Base-by-base conservation (phyloP, 2,329 filamentous ascomycete species). In the Aspergillus costaricaensis region DNA sequence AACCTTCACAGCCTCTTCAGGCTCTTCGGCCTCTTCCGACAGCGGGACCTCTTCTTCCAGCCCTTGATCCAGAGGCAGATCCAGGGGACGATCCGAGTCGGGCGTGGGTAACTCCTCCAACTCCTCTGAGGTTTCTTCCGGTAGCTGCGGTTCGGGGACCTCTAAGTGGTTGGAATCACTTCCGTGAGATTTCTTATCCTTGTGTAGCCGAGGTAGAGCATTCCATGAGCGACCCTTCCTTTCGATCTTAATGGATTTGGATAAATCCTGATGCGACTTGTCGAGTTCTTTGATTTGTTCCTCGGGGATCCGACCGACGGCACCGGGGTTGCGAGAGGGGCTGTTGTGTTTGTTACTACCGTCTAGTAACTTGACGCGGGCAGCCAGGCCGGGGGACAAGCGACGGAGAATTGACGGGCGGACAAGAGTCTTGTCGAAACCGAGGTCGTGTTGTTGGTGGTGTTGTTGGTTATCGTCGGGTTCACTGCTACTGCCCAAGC, bases 311-410 rank as follows among this genome's bases (percentile, higher is more conserved):
- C 74, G 74, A 64, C 77, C 77, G 53, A 79, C 69, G 8, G 65
- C 62, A 52, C 68, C 70, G 27, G 65, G 54, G 60, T 62, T 70
- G 38, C 70, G 72, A 41, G 60, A 61, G 8, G 62, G 63, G 38
- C 57, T 62, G 15, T 65, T 59, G 36, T 58, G 61, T 57, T 74
- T 76, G 55, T 65, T 69, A 56, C 70, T 75, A 32, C 76, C 70
- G 70, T 79, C 76, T 21, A 79, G 67, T 27, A 76, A 62, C 61
- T 78, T 79, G 56, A 79, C 76, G 50, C 77, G 75, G 51, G 77
- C 77, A 9, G 77, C 77, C 10, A 79, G 68, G 19, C 75, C 76
- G 51, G 77, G 77, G 43, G 77, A 79, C 48, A 79, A 66, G 17
- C 76, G 76, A 60, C 77, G 76, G 53, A 79, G 73, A 62, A 79